These are phyloP conservation scores for Salix suchowensis DNA, from an alignment of 345 rosid genomes.

Conservation along the genomic window DNA sequence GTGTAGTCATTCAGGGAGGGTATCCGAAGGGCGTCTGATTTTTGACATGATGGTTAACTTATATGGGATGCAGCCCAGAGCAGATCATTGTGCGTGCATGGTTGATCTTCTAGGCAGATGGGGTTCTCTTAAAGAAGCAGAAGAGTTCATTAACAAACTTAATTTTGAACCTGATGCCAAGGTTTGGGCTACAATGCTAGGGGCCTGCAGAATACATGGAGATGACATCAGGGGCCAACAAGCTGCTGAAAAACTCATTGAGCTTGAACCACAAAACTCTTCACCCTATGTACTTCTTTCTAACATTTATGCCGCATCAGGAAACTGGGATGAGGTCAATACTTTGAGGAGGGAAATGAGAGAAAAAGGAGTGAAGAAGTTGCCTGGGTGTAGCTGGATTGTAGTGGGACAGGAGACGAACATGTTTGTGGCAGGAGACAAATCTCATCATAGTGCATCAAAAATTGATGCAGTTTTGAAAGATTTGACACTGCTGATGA, in stretches of 20 bases:
- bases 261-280: conserved; percentile 70
- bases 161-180: conserved; percentile 61
- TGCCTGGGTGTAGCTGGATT: conserved; percentile 90
- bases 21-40: conserved; percentile 57
- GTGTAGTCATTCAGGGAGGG: conserved; percentile 89
- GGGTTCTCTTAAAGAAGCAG: conserved; percentile 83
- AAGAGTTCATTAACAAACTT: conserved; percentile 53
- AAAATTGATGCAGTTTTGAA: conserved; percentile 38
- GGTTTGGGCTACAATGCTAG: conserved; percentile 86
- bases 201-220: conserved; percentile 80
- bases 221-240: conserved; percentile 65
- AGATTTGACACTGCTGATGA: conserved; percentile 40
- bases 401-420: conserved; percentile 49
- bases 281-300: conserved; percentile 79
- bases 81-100: conserved; percentile 82
- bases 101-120: conserved; percentile 94
- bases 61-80: conserved; percentile 59
- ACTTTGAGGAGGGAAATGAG: conserved; percentile 67
- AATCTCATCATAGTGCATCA: conserved; percentile 49
- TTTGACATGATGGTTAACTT: conserved; percentile 60
- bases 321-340: conserved; percentile 73
- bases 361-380: conserved; percentile 70
- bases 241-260: conserved; percentile 73
- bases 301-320: conserved; percentile 77
- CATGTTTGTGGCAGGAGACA: conserved; percentile 70